Evolutionary conservation across 2,329 filamentous ascomycete species (phyloP).

Genomic region (Hypoxylon sp.): DNA sequence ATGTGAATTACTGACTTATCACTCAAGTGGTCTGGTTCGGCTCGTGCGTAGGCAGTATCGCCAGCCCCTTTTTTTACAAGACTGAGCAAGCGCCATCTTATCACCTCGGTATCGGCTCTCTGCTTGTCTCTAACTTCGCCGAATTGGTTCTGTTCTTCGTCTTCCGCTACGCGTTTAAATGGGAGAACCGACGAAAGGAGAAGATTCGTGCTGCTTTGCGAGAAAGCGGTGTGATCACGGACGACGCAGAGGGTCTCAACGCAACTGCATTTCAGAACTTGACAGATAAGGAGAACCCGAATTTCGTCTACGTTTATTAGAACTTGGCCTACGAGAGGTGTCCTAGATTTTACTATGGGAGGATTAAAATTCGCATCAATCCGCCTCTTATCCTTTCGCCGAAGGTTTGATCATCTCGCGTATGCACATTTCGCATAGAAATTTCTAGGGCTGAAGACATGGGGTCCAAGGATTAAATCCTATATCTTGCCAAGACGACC

Average conservation of each 20-base stretch:
- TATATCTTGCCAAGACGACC: neutral
- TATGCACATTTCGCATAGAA: constrained; percentile 1
- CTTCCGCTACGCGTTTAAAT: constrained; percentile 26
- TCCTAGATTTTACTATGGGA: neutral
- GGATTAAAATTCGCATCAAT: neutral
- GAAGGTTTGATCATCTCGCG: neutral
- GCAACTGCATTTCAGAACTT: constrained; percentile 28
- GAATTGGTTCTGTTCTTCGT: constrained; percentile 27
- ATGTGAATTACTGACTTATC: neutral
- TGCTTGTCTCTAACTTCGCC: constrained; percentile 24
- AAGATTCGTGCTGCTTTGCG: constrained; percentile 19
- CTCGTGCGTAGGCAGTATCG: constrained; percentile 21
- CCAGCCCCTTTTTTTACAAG: constrained; percentile 23
- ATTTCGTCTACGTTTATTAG: constrained; percentile 32
- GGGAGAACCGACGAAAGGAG: constrained; percentile 24
- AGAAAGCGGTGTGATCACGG: constrained; percentile 18
- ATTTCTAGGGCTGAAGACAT: neutral
- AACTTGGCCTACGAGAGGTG: neutral
- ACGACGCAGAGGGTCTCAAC: constrained; percentile 13
- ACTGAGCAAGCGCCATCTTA: constrained; percentile 19
- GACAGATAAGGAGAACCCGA: constrained; percentile 30
- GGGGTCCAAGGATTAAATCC: neutral
- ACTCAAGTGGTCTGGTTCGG: constrained; percentile 24
- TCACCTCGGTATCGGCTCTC: constrained; percentile 25
- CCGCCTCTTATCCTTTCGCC: neutral